Evolutionary conservation across 495 filamentous ascomycete species (phyloP).

Genomic region (Trypethelium eluteriae): DNA sequence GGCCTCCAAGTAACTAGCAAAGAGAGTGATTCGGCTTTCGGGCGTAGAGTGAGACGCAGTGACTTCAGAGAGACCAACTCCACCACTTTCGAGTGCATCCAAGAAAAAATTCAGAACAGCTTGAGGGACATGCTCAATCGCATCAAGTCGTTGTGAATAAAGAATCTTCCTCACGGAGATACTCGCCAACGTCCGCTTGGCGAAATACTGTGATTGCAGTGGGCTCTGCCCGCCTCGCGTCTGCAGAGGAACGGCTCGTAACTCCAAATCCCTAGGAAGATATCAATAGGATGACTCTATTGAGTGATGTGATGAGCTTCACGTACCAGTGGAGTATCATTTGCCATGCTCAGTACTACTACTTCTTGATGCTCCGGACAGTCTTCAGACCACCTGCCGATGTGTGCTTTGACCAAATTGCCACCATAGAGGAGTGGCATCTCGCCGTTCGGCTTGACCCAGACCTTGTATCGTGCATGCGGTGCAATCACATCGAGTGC

Average conservation of each 20-base stretch:
- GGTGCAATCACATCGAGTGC: constrained; percentile 77
- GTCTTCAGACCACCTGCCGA: constrained; percentile 82
- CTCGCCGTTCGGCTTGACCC: constrained; percentile 89
- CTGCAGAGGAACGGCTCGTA: constrained; percentile 71
- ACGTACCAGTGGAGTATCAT: constrained; percentile 60
- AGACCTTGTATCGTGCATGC: constrained; percentile 87
- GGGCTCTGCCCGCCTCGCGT: constrained; percentile 73
- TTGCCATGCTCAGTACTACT: constrained; percentile 61
- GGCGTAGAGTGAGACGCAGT: constrained; percentile 10
- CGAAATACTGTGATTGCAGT: constrained; percentile 79
- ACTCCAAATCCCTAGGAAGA: constrained; percentile 63
- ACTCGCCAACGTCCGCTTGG: constrained; percentile 87
- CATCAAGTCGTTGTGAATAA: constrained; percentile 33
- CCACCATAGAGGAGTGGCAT: constrained; percentile 92
- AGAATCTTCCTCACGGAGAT: constrained; percentile 67
- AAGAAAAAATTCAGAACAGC: background rate
- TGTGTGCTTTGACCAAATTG: constrained; percentile 84
- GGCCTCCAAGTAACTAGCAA: constrained; percentile 8
- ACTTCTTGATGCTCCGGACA: constrained; percentile 71
- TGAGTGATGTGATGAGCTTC: background rate
- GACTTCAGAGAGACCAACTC: background rate
- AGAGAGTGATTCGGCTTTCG: constrained; percentile 11
- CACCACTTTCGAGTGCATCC: too few species aligned
- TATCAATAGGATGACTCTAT: background rate
- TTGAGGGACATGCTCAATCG: background rate